phyloP scores from a whole-genome alignment of 164 flowering plant species.

The Protea cynaroides region DNA sequence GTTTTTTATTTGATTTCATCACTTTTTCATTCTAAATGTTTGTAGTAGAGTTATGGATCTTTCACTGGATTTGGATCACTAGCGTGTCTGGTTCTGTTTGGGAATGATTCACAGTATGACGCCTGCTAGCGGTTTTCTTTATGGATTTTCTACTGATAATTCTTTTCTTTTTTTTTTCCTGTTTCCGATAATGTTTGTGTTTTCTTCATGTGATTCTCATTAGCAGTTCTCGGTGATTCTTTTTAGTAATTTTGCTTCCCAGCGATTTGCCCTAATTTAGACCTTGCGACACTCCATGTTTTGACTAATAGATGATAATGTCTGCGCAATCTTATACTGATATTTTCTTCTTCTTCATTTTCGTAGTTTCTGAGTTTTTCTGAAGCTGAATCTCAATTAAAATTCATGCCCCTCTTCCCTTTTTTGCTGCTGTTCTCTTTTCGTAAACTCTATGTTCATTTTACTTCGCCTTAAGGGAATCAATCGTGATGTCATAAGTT shows the following conservation, averaged over 20 bases:
- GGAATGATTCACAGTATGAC: neutral
- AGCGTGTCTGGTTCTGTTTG: neutral
- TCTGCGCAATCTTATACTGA: neutral
- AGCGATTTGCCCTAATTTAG: constrained; percentile 8
- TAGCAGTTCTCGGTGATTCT: neutral
- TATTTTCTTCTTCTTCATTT: no score
- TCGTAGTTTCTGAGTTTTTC: no score
- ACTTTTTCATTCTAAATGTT: neutral
- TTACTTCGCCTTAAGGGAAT: neutral
- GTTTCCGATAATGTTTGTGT: constrained; percentile 3
- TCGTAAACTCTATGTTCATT: no score
- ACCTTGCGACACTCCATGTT: no score
- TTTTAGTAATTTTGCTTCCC: neutral
- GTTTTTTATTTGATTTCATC: neutral
- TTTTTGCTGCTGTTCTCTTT: no score
- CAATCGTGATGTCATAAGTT: no score
- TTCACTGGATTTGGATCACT: neutral
- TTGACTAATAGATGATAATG: neutral
- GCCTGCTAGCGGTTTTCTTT: neutral
- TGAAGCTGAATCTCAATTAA: no score
- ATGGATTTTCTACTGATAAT: neutral
- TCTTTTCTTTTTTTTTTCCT: neutral
- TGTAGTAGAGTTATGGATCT: neutral
- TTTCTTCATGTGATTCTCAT: neutral
- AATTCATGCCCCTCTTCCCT: no score